Conservation (phyloP, 305 asterid species). For the Fraxinus ornus region DNA sequence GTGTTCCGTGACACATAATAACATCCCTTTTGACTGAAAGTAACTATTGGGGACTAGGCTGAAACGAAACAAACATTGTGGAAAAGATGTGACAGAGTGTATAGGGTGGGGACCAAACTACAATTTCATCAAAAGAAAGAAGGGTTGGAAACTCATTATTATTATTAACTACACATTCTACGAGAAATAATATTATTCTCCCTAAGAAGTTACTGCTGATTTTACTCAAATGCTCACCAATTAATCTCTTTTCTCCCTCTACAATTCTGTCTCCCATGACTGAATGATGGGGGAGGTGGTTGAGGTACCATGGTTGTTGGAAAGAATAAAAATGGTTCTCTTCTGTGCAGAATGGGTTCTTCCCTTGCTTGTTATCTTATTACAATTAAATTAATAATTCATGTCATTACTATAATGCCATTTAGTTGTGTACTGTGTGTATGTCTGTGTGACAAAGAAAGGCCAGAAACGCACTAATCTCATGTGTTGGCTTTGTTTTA, state of each 20-base stretch:
- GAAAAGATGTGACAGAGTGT: background rate
- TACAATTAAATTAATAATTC: background rate
- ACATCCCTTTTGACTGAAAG: background rate
- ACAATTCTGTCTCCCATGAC: constrained; percentile 11
- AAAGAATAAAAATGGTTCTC: constrained; percentile 53
- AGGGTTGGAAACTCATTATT: background rate
- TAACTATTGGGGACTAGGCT: background rate
- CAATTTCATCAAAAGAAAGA: background rate
- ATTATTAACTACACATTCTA: background rate
- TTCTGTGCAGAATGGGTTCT: constrained; percentile 47
- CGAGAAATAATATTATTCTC: background rate
- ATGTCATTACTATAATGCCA: background rate
- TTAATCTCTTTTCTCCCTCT: constrained; percentile 2
- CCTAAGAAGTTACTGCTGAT: background rate
- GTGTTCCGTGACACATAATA: background rate
- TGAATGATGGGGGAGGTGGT: constrained; percentile 6
- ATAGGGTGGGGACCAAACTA: background rate
- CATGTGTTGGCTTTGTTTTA: constrained; percentile 36
- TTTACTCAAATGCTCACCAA: background rate
- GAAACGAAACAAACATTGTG: background rate
- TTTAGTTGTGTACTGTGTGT: constrained; percentile 15
- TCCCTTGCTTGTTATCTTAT: constrained; percentile 37
- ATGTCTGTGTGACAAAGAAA: constrained; percentile 20
- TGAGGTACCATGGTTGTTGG: constrained; percentile 39
- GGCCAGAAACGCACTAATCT: constrained; percentile 7